Conservation (phyloP, 768 basidiomycete species). For the Auricularia cornea region DNA sequence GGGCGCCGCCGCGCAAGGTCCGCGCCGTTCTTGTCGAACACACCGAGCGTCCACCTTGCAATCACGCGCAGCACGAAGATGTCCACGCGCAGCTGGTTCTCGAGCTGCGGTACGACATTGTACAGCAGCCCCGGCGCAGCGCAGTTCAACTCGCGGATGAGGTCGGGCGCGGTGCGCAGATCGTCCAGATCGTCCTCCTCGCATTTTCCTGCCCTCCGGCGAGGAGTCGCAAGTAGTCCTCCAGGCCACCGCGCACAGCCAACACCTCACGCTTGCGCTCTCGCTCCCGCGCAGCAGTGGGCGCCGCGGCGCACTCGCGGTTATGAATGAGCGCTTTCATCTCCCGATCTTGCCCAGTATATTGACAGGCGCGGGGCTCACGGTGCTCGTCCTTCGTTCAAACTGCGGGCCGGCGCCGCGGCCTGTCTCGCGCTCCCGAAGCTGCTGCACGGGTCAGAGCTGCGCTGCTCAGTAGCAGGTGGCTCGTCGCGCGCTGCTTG, state of each 20-base stretch:
- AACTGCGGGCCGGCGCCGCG: conserved; percentile 1
- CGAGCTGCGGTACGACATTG: conserved; percentile 88
- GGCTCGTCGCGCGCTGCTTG: too few relatives aligned
- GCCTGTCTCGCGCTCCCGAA: too few relatives aligned
- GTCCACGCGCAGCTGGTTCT: conserved; percentile 80
- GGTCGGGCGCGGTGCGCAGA: conserved; percentile 69
- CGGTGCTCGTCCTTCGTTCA: conserved; percentile 28
- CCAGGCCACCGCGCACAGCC: conserved; percentile 50
- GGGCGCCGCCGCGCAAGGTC: conserved; percentile 79
- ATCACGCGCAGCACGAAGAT: conserved; percentile 61
- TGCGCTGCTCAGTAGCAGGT: neutral
- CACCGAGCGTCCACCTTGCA: conserved; percentile 80
- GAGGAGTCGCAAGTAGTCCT: conserved; percentile 54
- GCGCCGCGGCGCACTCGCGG: conserved; percentile 41
- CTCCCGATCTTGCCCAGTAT: conserved; percentile 76
- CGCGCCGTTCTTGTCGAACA: conserved; percentile 70
- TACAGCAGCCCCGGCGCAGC: conserved; percentile 75
- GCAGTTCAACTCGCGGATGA: conserved; percentile 74
- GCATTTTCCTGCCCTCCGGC: too few relatives aligned
- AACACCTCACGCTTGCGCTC: conserved; percentile 49
- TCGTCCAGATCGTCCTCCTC: conserved; percentile 56
- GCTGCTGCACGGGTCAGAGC: neutral
- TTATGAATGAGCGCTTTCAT: conserved; percentile 64
- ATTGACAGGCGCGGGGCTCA: conserved; percentile 70
- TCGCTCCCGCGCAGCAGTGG: conserved; percentile 17